Percentiles rank a stretch among this genome's conserved stretches.
phyloP scores from a whole-genome alignment of 1,284 basidiomycete species.

The Singerocomus rubriflavus region DNA sequence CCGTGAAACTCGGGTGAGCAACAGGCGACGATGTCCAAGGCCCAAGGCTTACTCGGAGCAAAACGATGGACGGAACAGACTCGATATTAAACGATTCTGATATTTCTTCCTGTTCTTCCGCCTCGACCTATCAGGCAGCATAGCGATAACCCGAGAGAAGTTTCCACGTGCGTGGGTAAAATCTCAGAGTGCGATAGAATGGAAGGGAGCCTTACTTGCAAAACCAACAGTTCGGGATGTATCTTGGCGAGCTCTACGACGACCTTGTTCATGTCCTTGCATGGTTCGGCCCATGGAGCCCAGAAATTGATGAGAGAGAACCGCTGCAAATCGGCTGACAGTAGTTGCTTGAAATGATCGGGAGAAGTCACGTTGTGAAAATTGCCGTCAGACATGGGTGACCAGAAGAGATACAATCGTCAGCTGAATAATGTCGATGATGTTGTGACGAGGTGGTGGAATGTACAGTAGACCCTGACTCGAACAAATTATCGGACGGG shows the following conservation, averaged over 20 bases:
- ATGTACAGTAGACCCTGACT: too few relatives aligned
- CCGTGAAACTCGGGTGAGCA: constrained; percentile 2
- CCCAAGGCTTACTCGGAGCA: constrained; percentile 65
- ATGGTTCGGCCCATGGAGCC: constrained; percentile 91
- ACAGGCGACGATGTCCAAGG: neutral
- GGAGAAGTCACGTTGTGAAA: constrained; percentile 58
- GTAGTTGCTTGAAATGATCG: constrained; percentile 69
- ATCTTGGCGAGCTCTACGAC: constrained; percentile 70
- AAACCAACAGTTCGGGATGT: constrained; percentile 66
- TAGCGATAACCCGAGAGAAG: neutral
- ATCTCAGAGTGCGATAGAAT: neutral
- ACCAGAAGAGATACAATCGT: too few relatives aligned
- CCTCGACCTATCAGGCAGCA: constrained; percentile 68
- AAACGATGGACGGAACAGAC: constrained; percentile 83
- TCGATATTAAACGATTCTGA: constrained; percentile 93
- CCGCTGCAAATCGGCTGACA: constrained; percentile 72
- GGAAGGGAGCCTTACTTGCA: constrained; percentile 53
- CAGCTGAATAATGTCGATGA: too few relatives aligned
- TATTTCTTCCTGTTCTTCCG: constrained; percentile 85
- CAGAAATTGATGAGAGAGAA: constrained; percentile 91
- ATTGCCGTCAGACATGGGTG: constrained; percentile 41
- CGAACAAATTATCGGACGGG: too few relatives aligned
- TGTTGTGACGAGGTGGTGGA: too few relatives aligned
- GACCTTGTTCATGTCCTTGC: constrained; percentile 81
- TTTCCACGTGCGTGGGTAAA: neutral